phyloP scores from a whole-genome alignment of 352 stramenopile genomes.

The Globisporangium radiosum region DNA sequence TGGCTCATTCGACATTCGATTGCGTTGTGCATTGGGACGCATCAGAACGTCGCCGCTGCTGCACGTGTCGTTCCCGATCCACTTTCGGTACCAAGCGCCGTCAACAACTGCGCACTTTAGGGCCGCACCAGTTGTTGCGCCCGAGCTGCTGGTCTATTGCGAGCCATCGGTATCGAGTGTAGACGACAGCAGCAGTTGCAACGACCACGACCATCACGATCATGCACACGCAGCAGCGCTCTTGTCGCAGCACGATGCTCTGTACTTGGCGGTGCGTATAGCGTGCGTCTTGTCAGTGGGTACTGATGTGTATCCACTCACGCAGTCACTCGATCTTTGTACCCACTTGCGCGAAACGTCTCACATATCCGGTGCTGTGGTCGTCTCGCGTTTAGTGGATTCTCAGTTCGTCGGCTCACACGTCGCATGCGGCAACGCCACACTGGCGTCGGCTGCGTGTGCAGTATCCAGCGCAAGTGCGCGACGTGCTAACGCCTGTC shows the following conservation, averaged over 20 bases:
- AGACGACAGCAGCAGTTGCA: too few relatives aligned
- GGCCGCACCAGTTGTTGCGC: slow-evolving; percentile 28
- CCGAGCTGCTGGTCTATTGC: slow-evolving; percentile 40
- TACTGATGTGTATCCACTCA: background rate
- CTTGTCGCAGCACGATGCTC: background rate
- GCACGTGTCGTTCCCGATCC: slow-evolving; percentile 42
- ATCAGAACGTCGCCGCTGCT: slow-evolving; percentile 6
- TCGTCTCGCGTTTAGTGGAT: too few relatives aligned
- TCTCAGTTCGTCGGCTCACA: background rate
- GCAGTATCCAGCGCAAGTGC: slow-evolving; percentile 16
- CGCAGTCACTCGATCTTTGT: background rate
- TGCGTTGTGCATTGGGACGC: too few relatives aligned
- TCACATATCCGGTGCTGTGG: background rate
- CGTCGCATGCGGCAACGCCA: background rate
- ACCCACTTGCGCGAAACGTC: background rate
- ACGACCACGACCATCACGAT: background rate
- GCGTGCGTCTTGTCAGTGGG: background rate
- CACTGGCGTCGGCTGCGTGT: slow-evolving; percentile 24
- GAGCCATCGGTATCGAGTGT: background rate
- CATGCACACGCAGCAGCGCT: background rate
- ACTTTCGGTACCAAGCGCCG: slow-evolving; percentile 57
- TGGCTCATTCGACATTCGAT: background rate
- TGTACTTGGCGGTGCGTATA: background rate
- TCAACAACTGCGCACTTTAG: slow-evolving; percentile 32
- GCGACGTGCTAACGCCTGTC: slow-evolving; percentile 26